phyloP scores from a whole-genome alignment of 2,329 filamentous ascomycete species.

The Venturia aucupariae region DNA sequence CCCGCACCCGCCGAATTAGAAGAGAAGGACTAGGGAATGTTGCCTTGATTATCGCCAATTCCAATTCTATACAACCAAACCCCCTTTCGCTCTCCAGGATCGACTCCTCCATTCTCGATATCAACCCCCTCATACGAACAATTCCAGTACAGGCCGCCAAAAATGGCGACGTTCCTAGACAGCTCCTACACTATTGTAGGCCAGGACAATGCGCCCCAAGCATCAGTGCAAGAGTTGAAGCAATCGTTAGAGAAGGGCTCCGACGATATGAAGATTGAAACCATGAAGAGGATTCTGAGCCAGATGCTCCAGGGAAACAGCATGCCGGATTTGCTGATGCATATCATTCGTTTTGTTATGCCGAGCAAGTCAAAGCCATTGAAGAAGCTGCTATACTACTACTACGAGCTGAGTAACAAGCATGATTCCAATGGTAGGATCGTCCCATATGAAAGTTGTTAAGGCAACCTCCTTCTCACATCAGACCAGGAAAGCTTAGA shows the following conservation, averaged over 20 bases:
- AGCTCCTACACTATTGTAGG: slow-evolving; percentile 94
- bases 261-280: slow-evolving; percentile 87
- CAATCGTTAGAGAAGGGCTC: slow-evolving; percentile 88
- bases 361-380: slow-evolving; percentile 62
- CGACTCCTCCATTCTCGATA: background rate
- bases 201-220: slow-evolving; percentile 90
- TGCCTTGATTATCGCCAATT: background rate
- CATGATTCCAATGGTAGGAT: slow-evolving; percentile 59
- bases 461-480: background rate
- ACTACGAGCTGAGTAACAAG: slow-evolving; percentile 98
- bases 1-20: too few species aligned
- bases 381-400: slow-evolving; percentile 98
- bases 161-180: slow-evolving; percentile 62
- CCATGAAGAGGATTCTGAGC: slow-evolving; percentile 78
- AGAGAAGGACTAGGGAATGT: background rate
- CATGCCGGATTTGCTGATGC: slow-evolving; percentile 93
- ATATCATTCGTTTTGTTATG: slow-evolving; percentile 99
- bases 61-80: background rate
- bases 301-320: slow-evolving; percentile 98
- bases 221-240: slow-evolving; percentile 81
- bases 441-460: slow-evolving; percentile 27
- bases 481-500: slow-evolving; percentile 60
- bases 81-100: background rate
- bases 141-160: background rate
- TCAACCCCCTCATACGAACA: background rate